Percentiles rank a stretch among this genome's conserved stretches.
These are phyloP conservation scores for Globisporangium nodosum DNA, from an alignment of 352 stramenopile species.

Conservation along the genomic window DNA sequence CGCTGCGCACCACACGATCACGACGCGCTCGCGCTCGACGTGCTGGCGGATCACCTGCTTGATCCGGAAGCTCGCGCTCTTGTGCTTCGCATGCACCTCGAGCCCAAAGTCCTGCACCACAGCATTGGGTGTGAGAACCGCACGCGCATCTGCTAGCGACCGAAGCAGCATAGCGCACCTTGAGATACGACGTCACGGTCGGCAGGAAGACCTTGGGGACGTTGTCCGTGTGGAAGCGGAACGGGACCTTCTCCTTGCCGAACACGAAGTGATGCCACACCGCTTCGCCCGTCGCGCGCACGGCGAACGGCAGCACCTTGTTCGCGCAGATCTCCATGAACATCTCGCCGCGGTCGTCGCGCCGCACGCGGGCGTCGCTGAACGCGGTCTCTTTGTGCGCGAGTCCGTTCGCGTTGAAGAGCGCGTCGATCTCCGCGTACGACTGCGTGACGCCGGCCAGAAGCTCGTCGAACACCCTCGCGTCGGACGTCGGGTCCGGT, in stretches of 20 bases:
- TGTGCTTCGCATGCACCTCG: constrained; percentile 28
- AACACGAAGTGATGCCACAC: constrained; percentile 36
- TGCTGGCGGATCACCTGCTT: constrained; percentile 32
- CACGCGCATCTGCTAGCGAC: too few relatives aligned
- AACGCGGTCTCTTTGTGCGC: constrained; percentile 14
- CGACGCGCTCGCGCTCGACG: constrained; percentile 27
- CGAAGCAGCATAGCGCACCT: constrained; percentile 1
- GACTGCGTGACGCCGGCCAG: constrained; percentile 14
- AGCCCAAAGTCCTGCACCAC: constrained; percentile 18
- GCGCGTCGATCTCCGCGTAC: constrained; percentile 20
- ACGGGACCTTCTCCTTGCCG: constrained; percentile 19
- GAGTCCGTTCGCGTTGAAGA: constrained; percentile 19
- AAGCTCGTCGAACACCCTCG: constrained; percentile 16
- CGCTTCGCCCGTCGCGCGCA: constrained; percentile 18
- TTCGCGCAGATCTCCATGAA: constrained; percentile 23
- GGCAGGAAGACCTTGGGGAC: constrained; percentile 14
- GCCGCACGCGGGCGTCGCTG: constrained; percentile 21
- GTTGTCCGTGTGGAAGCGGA: constrained; percentile 29
- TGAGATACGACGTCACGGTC: constrained; percentile 6
- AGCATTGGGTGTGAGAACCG: neutral
- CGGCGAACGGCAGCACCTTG: constrained; percentile 27
- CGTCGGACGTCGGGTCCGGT: neutral
- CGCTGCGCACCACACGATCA: constrained; percentile 36
- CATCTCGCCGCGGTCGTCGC: constrained; percentile 18
- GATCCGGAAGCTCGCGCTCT: constrained; percentile 27